Conservation (phyloP, 2,329 filamentous ascomycete species). For the Mariannaea sp. region DNA sequence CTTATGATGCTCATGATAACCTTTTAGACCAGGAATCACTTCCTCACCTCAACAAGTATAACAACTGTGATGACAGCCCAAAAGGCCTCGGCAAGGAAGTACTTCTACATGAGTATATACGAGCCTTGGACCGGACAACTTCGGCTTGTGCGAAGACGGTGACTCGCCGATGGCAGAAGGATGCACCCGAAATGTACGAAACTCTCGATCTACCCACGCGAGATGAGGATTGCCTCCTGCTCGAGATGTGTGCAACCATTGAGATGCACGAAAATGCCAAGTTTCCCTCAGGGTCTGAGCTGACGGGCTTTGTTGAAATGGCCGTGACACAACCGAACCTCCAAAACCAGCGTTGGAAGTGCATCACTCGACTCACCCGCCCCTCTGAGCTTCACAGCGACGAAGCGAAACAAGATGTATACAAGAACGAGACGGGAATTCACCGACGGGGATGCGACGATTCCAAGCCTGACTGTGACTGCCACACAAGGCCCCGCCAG, state of each 20-base stretch:
- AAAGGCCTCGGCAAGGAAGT: slow-evolving; percentile 57
- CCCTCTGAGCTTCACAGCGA: slow-evolving; percentile 59
- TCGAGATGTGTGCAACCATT: slow-evolving; percentile 67
- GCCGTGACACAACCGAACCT: slow-evolving; percentile 59
- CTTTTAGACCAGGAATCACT: slow-evolving; percentile 54
- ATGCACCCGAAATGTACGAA: slow-evolving; percentile 61
- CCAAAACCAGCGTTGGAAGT: slow-evolving; percentile 64
- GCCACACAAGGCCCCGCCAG: slow-evolving; percentile 52
- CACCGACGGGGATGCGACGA: slow-evolving; percentile 59
- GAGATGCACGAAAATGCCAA: slow-evolving; percentile 61
- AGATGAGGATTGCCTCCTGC: slow-evolving; percentile 59
- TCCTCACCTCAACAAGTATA: slow-evolving; percentile 60
- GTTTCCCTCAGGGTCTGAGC: slow-evolving; percentile 63
- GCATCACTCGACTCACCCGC: slow-evolving; percentile 61
- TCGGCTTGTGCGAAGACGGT: slow-evolving; percentile 60
- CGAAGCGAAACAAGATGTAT: slow-evolving; percentile 50
- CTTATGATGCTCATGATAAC: slow-evolving; percentile 50
- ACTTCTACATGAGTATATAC: slow-evolving; percentile 63
- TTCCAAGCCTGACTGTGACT: slow-evolving; percentile 55
- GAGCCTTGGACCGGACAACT: slow-evolving; percentile 58
- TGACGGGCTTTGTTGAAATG: slow-evolving; percentile 64
- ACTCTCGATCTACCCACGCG: slow-evolving; percentile 54
- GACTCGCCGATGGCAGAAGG: slow-evolving; percentile 60
- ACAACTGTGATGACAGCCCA: slow-evolving; percentile 57
- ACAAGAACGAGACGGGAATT: slow-evolving; percentile 56